Evolutionary conservation across 169 alveolate genomes (phyloP).

Genomic region (Cryptosporidium bovis): DNA sequence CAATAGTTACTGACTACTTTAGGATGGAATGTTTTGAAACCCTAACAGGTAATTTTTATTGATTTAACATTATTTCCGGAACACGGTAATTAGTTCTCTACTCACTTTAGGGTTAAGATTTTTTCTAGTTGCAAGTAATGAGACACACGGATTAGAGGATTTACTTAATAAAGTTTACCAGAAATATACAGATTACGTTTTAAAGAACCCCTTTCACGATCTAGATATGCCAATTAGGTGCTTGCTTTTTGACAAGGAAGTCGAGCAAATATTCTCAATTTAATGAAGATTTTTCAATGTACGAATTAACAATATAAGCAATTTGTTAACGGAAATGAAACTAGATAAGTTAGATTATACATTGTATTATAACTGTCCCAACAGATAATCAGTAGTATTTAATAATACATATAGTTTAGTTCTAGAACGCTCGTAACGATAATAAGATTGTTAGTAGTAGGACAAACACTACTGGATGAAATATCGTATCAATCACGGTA

Average conservation of each 20-base stretch:
- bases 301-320: too few relatives aligned
- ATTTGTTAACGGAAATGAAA: too few relatives aligned
- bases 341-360: too few relatives aligned
- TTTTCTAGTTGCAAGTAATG: slow-evolving; percentile 79
- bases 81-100: neutral
- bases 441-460: too few relatives aligned
- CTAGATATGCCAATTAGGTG: slow-evolving; percentile 92
- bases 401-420: too few relatives aligned
- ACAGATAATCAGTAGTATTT: too few relatives aligned
- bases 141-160: slow-evolving; percentile 60
- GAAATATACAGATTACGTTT: slow-evolving; percentile 90
- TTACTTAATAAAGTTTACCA: slow-evolving; percentile 88
- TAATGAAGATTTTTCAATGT: neutral
- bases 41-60: slow-evolving; percentile 85
- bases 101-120: slow-evolving; percentile 77
- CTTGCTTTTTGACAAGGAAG: slow-evolving; percentile 80
- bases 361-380: too few relatives aligned
- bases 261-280: slow-evolving; percentile 77
- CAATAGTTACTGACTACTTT: slow-evolving; percentile 88
- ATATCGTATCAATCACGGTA: too few relatives aligned
- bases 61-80: too few relatives aligned
- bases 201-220: slow-evolving; percentile 93
- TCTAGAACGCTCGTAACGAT: too few relatives aligned
- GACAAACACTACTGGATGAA: too few relatives aligned
- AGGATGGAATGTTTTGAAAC: slow-evolving; percentile 91